Evolutionary conservation across 345 rosid genomes (phyloP), one percentile per base, ranked within the genome.

Genomic region (Garcia nutans): DNA sequence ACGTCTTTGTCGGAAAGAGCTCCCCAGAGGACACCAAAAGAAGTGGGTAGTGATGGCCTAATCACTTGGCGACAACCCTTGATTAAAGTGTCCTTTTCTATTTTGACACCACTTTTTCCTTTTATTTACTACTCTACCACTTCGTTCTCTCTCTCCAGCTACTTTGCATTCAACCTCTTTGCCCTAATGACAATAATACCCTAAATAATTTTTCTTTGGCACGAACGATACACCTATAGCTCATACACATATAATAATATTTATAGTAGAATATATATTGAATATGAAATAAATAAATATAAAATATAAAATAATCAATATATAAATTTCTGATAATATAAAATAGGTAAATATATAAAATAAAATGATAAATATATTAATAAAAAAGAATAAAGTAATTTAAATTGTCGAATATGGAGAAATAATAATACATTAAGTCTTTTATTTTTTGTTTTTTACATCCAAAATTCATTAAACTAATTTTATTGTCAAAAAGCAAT

Each of bases 21-120:
- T 64, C 55, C 62, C 42, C 77, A 76, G 60, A 76, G 64, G 77
- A 63, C 76, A 65, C 74, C 71, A 28, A 67, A 72, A 33, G 78
- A 81, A 79, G 83, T 71, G 81, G 72, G 82, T 77, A 59, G 83
- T 83, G 84, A 83, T 85, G 85, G 90, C 82, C 83, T 78, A 79
- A 77, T 85, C 88, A 80, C 75, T 73, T 24, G 49, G 72, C 69
- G 73, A 52, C 69, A 60, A 74, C 80, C 86, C 88, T 78, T 71
- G 84, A 80, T 85, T 74, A 68, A 77, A 78, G 82, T 76, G 79
- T 77, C 80, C 54, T 52, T 59, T 49, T 13, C 50, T 5, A 49
- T 23, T 23, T 65, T 60, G 75, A 84, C 84, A 57, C 75, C 24
- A 3, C 69, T 44, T 82, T 76, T 6, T 10, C 10, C 8, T 0